Conservation (phyloP, 768 basidiomycete species). For the Tephrocybe sp. region DNA sequence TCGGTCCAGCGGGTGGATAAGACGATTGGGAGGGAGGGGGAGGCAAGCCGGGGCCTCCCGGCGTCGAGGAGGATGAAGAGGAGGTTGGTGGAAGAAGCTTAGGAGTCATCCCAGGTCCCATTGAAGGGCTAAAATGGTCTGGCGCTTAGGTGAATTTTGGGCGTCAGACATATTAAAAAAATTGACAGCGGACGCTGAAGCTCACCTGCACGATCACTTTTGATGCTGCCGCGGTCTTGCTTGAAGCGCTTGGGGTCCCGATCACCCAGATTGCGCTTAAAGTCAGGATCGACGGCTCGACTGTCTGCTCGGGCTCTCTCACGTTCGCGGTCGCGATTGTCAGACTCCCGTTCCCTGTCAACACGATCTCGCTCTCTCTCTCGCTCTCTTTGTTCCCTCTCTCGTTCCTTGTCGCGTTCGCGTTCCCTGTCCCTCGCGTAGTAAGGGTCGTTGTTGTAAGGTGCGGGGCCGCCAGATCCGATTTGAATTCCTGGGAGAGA, state of each 20-base stretch:
- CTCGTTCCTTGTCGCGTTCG: slow-evolving; percentile 24
- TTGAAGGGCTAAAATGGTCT: slow-evolving; percentile 39
- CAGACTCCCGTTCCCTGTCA: slow-evolving; percentile 27
- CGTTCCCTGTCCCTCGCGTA: slow-evolving; percentile 23
- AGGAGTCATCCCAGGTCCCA: slow-evolving; percentile 35
- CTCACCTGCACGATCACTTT: slow-evolving; percentile 35
- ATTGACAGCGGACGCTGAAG: neutral
- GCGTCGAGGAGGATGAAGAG: slow-evolving; percentile 26
- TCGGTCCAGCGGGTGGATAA: slow-evolving; percentile 13
- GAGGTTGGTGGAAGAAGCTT: slow-evolving; percentile 35
- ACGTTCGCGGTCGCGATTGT: slow-evolving; percentile 22
- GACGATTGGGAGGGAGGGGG: slow-evolving; percentile 11
- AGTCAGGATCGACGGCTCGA: slow-evolving; percentile 20
- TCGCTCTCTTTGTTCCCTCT: slow-evolving; percentile 22
- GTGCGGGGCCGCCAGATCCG: slow-evolving; percentile 11
- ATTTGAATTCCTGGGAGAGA: slow-evolving; percentile 17
- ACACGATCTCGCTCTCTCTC: slow-evolving; percentile 38
- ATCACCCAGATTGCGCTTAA: slow-evolving; percentile 40
- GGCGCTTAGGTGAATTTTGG: neutral
- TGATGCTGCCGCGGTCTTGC: slow-evolving; percentile 34
- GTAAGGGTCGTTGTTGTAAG: slow-evolving; percentile 21
- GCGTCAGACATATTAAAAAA: neutral
- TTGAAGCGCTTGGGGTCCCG: slow-evolving; percentile 65
- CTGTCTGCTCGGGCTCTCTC: slow-evolving; percentile 16
- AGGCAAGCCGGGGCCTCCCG: slow-evolving; percentile 32